phyloP scores from a whole-genome alignment of 345 rosid genomes.

The Citrus inodora region DNA sequence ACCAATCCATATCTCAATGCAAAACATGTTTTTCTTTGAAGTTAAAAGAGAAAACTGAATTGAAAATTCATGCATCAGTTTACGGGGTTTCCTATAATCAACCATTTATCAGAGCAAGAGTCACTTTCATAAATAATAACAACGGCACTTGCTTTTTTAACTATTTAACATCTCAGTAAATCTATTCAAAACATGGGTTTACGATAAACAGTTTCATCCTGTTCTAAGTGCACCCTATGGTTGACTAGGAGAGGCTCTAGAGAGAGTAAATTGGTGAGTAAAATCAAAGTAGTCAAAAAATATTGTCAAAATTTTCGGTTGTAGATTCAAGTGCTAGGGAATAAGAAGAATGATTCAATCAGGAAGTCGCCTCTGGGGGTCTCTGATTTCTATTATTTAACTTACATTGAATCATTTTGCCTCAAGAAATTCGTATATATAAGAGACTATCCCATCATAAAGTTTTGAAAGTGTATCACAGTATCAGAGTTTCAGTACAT shows the following conservation, averaged over 20 bases:
- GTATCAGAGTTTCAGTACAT: neutral
- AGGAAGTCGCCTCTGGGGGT: neutral
- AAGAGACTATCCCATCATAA: neutral
- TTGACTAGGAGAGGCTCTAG: neutral
- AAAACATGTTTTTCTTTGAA: neutral
- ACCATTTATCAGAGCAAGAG: neutral
- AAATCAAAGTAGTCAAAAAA: neutral
- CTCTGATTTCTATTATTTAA: conserved; percentile 3
- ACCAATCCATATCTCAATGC: neutral
- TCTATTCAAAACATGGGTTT: neutral
- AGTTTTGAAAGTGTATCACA: neutral
- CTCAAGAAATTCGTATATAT: neutral
- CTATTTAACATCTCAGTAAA: neutral
- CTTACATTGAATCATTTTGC: neutral
- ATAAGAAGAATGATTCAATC: neutral
- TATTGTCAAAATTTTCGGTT: neutral
- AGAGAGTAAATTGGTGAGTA: neutral
- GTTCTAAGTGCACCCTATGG: neutral
- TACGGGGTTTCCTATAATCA: neutral
- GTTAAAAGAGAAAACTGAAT: neutral
- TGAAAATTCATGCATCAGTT: neutral
- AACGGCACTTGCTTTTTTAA: neutral
- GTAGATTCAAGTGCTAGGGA: neutral
- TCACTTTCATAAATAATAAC: neutral
- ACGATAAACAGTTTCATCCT: neutral